Percentiles rank a stretch among this genome's conserved stretches.
Evolutionary conservation across 1,284 basidiomycete genomes (phyloP).

Genomic region (Ceratobasidium sp.): DNA sequence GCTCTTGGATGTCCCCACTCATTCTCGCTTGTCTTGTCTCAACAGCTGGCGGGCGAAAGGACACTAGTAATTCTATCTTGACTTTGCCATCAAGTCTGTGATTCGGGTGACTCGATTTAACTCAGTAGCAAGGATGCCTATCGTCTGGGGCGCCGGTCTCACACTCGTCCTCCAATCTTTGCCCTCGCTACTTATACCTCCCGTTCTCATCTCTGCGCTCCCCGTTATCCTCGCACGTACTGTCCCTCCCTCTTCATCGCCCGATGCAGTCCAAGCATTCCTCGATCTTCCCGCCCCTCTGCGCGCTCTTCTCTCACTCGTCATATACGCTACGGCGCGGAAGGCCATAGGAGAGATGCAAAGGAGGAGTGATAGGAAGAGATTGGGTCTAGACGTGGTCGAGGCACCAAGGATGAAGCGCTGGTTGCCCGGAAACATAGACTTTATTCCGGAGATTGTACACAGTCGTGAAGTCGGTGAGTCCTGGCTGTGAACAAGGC

Average conservation of each 20-base stretch:
- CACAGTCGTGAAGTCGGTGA: conserved; percentile 21
- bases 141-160: conserved; percentile 13
- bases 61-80: too few species aligned
- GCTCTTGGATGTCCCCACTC: too few species aligned
- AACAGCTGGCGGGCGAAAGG: too few species aligned
- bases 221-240: not conserved
- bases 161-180: not conserved
- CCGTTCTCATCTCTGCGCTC: not conserved
- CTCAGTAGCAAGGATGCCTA: too few species aligned
- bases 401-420: conserved; percentile 14
- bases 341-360: not conserved
- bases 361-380: conserved; percentile 8
- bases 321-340: not conserved
- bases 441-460: conserved; percentile 18
- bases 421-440: conserved; percentile 22
- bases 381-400: conserved; percentile 11
- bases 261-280: not conserved
- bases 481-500: not conserved
- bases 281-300: conserved; percentile 15
- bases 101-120: too few species aligned
- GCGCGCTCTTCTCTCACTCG: not conserved
- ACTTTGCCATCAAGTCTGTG: too few species aligned
- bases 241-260: not conserved
- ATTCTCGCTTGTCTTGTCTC: too few species aligned
- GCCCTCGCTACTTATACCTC: conserved; percentile 16